A percentile compares a stretch with the other conserved stretches of the same genome.
Conservation (phyloP, 2,329 filamentous ascomycete genomes). For the Bisporella sp. region DNA sequence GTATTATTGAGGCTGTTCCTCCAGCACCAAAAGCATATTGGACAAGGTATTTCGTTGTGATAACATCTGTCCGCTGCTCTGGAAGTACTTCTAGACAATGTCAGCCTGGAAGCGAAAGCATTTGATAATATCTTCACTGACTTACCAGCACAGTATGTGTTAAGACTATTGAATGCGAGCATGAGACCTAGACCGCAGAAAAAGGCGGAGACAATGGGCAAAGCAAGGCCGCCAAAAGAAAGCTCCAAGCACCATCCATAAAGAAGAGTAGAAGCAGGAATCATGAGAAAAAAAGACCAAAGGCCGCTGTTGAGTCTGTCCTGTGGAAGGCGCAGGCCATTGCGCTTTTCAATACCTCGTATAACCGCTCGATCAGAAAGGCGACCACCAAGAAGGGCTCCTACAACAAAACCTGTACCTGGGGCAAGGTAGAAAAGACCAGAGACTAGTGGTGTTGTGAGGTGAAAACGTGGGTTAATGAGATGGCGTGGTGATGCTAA, state of each 20-base stretch:
- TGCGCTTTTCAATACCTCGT: conserved; percentile 31
- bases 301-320: conserved; percentile 29
- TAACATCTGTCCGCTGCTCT: conserved; percentile 18
- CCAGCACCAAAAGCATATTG: conserved; percentile 25
- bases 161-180: conserved; percentile 32
- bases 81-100: conserved; percentile 20
- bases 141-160: conserved; percentile 34
- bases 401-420: conserved; percentile 56
- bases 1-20: conserved; percentile 21
- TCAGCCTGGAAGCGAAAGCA: too few species aligned
- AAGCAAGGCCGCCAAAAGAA: conserved; percentile 27
- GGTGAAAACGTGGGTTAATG: conserved; percentile 61
- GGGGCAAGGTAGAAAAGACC: conserved; percentile 66
- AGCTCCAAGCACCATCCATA: conserved; percentile 32
- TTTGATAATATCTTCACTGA: too few species aligned
- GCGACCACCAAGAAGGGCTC: conserved; percentile 56
- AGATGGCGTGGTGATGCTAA: conserved; percentile 59
- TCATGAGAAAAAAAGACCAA: conserved; percentile 23
- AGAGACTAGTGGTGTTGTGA: conserved; percentile 53
- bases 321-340: conserved; percentile 24
- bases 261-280: conserved; percentile 27
- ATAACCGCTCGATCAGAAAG: conserved; percentile 35
- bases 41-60: conserved; percentile 28
- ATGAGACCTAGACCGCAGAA: conserved; percentile 30
- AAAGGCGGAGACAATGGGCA: conserved; percentile 30